These are phyloP conservation scores for Zygotorulaspora florentina DNA, from an alignment of 805 yeast genomes.

Conservation along the genomic window DNA sequence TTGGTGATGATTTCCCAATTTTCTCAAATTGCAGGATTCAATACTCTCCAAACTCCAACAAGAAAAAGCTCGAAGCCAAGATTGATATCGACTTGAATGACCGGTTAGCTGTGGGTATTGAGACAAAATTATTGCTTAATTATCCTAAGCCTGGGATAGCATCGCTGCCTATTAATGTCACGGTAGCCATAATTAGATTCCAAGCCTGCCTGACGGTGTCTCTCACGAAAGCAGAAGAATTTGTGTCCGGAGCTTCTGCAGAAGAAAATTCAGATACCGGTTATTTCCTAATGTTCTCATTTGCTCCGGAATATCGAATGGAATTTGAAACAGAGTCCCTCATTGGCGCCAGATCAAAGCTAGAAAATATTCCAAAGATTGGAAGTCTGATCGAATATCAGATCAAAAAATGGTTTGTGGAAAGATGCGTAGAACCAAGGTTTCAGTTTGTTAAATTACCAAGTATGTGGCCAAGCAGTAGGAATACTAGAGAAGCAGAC, in stretches of 20 bases:
- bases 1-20: conserved; percentile 94
- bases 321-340: conserved; percentile 86
- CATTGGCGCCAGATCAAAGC: conserved; percentile 87
- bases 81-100: conserved; percentile 89
- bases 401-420: conserved; percentile 83
- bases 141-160: conserved; percentile 84
- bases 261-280: conserved; percentile 36
- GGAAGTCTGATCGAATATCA: conserved; percentile 78
- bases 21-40: conserved; percentile 87
- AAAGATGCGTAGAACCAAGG: conserved; percentile 90
- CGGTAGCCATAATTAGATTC: conserved; percentile 86
- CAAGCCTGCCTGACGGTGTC: conserved; percentile 86
- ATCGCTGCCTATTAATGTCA: conserved; percentile 74
- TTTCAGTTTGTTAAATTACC: conserved; percentile 84
- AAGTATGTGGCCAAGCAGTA: conserved; percentile 76
- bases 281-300: conserved; percentile 81
- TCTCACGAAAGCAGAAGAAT: conserved; percentile 40
- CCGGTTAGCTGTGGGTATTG: conserved; percentile 78
- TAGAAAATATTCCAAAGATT: conserved; percentile 90
- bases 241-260: conserved; percentile 17
- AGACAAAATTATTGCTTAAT: conserved; percentile 72
- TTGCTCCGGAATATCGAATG: conserved; percentile 83
- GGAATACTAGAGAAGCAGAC: conserved; percentile 46
- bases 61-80: conserved; percentile 65
- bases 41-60: conserved; percentile 49